Percentiles rank a stretch among this genome's conserved stretches.
Conservation (phyloP, 148 eudicot species). For the Gaultheria prostrata region DNA sequence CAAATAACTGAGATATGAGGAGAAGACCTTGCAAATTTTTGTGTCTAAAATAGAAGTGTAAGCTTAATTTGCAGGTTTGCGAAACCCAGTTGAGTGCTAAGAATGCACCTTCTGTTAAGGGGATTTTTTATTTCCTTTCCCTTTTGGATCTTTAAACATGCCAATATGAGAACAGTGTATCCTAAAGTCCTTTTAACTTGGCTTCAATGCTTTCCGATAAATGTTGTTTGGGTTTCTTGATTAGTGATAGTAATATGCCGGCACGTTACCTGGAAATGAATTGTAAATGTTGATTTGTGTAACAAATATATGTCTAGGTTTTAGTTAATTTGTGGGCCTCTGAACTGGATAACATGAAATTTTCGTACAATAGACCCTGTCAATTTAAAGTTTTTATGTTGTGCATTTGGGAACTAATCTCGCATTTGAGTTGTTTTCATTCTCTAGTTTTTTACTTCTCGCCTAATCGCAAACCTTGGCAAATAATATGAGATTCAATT, state of each 20-base stretch:
- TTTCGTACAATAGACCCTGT: neutral
- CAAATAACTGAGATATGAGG: too few species aligned
- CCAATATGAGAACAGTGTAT: neutral
- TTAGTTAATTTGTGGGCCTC: neutral
- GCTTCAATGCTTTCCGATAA: neutral
- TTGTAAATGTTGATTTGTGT: neutral
- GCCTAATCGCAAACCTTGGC: too few species aligned
- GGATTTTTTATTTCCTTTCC: constrained; percentile 34
- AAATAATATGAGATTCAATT: constrained; percentile 43
- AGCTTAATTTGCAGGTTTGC: neutral
- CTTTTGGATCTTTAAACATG: neutral
- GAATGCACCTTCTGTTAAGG: constrained; percentile 32
- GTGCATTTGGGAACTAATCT: neutral
- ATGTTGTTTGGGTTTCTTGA: neutral
- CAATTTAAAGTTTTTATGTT: neutral
- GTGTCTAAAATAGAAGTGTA: too few species aligned
- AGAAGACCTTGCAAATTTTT: too few species aligned
- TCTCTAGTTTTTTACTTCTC: neutral
- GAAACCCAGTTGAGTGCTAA: neutral
- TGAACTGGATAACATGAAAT: neutral
- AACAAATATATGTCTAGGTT: neutral
- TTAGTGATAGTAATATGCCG: neutral
- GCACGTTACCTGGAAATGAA: neutral
- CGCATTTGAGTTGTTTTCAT: neutral
- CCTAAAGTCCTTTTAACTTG: neutral